Evolutionary conservation across 2,329 filamentous ascomycete species (phyloP).

Genomic region (Penicillium rolfsii): DNA sequence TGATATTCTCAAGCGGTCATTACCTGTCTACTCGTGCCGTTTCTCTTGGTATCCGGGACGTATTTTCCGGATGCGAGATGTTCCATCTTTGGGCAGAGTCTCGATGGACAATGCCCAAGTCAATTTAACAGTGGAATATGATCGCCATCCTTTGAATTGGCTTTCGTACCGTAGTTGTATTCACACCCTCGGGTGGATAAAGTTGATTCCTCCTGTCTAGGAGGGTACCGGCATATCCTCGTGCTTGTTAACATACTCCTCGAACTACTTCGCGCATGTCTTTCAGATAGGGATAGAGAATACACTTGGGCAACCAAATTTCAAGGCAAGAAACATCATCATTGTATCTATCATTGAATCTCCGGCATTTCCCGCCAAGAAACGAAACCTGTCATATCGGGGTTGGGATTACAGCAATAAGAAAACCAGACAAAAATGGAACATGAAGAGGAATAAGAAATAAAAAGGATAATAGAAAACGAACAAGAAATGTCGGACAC

Average conservation of each 20-base stretch:
- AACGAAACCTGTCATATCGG: slow-evolving; percentile 21
- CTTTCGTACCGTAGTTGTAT: not conserved
- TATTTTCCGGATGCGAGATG: slow-evolving; percentile 15
- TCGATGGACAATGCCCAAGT: slow-evolving; percentile 25
- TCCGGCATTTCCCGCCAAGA: slow-evolving; percentile 14
- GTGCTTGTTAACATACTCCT: too few species aligned
- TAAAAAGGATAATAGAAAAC: slow-evolving; percentile 9
- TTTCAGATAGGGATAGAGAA: not conserved
- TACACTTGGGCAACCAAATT: slow-evolving; percentile 7
- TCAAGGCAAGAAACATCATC: slow-evolving; percentile 12
- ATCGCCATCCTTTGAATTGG: not conserved
- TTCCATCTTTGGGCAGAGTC: slow-evolving; percentile 21
- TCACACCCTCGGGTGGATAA: not conserved
- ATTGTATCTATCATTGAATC: slow-evolving; percentile 28
- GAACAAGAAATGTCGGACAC: slow-evolving; percentile 28
- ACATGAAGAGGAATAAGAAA: not conserved
- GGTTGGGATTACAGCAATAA: slow-evolving; percentile 28
- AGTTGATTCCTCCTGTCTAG: too few species aligned
- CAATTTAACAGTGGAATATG: slow-evolving; percentile 10
- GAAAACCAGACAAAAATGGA: slow-evolving; percentile 13
- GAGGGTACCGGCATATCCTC: too few species aligned
- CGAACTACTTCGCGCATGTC: not conserved
- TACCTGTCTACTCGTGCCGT: slow-evolving; percentile 15
- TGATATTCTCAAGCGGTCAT: slow-evolving; percentile 28
- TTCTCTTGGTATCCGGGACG: slow-evolving; percentile 13